Conservation (phyloP, 768 basidiomycete species). For the Mycena chlorophos region DNA sequence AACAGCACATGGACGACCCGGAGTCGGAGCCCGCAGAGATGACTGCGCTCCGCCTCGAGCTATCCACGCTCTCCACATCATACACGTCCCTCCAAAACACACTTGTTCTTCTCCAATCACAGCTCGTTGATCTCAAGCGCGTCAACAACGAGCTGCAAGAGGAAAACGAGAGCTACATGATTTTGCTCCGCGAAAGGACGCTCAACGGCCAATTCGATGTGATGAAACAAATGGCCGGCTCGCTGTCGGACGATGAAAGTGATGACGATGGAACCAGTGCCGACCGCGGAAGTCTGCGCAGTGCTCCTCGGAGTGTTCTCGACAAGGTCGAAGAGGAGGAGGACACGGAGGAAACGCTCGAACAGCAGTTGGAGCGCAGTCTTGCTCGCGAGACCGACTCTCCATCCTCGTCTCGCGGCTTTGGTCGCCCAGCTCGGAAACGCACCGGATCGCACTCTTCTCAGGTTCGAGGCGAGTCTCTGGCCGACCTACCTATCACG, state of each 20-base stretch:
- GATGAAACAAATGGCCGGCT: constrained; percentile 62
- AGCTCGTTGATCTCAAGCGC: constrained; percentile 83
- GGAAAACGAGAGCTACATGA: constrained; percentile 97
- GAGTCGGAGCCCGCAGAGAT: constrained; percentile 84
- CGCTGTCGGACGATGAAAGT: constrained; percentile 39
- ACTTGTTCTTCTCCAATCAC: constrained; percentile 78
- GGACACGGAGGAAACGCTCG: constrained; percentile 41
- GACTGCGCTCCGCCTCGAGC: constrained; percentile 77
- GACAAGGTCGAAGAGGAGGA: constrained; percentile 64
- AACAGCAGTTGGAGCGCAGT: constrained; percentile 40
- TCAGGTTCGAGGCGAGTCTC: constrained; percentile 65
- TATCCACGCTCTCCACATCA: constrained; percentile 85
- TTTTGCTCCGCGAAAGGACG: constrained; percentile 87
- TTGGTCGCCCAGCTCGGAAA: constrained; percentile 49
- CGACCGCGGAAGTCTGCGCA: constrained; percentile 57
- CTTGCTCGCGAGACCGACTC: constrained; percentile 38
- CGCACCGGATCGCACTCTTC: constrained; percentile 53
- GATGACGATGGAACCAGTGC: constrained; percentile 38
- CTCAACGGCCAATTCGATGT: constrained; percentile 85
- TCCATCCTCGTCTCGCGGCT: constrained; percentile 41
- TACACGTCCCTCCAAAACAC: constrained; percentile 83
- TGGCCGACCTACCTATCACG: constrained; percentile 83
- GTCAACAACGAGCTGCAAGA: constrained; percentile 89
- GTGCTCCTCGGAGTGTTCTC: constrained; percentile 56
- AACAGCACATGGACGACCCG: constrained; percentile 59